Percentiles rank a stretch among this genome's conserved stretches.
Conservation (phyloP, 768 basidiomycete species). For the Phylloporus sp. region DNA sequence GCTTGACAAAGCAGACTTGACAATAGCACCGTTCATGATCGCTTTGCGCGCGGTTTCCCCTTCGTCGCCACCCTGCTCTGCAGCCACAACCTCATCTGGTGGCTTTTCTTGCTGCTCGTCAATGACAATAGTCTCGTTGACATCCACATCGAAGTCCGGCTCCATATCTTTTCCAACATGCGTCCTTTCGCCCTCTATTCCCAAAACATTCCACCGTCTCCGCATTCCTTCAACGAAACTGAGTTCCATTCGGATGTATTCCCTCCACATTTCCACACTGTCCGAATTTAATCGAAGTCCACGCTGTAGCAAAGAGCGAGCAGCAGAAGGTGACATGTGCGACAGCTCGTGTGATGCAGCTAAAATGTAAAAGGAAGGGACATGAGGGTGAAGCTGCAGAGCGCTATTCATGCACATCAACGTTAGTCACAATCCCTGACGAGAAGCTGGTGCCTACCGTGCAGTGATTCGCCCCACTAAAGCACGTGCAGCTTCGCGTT, state of each 20-base stretch:
- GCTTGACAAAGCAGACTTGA: slow-evolving; percentile 68
- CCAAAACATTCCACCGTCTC: slow-evolving; percentile 76
- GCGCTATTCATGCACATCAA: slow-evolving; percentile 48
- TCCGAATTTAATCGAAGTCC: slow-evolving; percentile 76
- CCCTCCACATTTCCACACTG: slow-evolving; percentile 77
- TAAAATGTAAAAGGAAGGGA: slow-evolving; percentile 74
- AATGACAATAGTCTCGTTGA: slow-evolving; percentile 10
- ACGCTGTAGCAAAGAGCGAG: slow-evolving; percentile 79
- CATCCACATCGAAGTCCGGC: slow-evolving; percentile 23
- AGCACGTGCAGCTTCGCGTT: slow-evolving; percentile 71
- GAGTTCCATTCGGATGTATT: slow-evolving; percentile 89
- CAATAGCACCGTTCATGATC: slow-evolving; percentile 77
- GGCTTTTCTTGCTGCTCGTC: slow-evolving; percentile 22
- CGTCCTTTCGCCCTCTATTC: slow-evolving; percentile 41
- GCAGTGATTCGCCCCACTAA: slow-evolving; percentile 81
- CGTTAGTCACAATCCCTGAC: slow-evolving; percentile 4
- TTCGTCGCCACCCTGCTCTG: slow-evolving; percentile 41
- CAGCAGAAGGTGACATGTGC: slow-evolving; percentile 68
- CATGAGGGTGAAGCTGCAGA: slow-evolving; percentile 80
- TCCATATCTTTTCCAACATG: slow-evolving; percentile 19
- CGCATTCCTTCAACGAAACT: slow-evolving; percentile 78
- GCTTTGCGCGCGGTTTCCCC: slow-evolving; percentile 55
- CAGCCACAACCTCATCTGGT: slow-evolving; percentile 27
- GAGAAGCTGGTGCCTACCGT: slow-evolving; percentile 45
- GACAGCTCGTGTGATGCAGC: slow-evolving; percentile 81